Evolutionary conservation across 192 early-diverging fungal genomes (phyloP).

Genomic region (Linnemannia schmuckeri): DNA sequence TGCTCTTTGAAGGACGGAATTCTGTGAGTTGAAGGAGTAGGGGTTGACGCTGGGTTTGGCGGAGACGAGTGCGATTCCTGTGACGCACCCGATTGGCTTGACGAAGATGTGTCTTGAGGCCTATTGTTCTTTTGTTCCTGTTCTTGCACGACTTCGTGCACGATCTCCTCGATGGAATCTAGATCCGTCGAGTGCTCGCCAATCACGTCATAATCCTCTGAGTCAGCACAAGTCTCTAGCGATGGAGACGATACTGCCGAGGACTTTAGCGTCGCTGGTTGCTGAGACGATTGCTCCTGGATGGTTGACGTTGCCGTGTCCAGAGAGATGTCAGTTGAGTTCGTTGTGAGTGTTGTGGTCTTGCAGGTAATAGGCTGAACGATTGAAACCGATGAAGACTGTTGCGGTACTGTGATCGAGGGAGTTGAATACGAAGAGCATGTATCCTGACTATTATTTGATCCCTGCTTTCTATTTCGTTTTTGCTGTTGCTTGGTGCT

Average conservation of each 20-base stretch:
- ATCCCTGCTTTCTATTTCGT: neutral
- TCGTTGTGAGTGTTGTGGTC: neutral
- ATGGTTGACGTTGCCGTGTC: neutral
- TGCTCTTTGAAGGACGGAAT: neutral
- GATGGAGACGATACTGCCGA: neutral
- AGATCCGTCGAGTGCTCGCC: neutral
- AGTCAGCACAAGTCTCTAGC: neutral
- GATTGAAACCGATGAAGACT: neutral
- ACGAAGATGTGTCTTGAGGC: neutral
- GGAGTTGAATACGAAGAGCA: neutral
- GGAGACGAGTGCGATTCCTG: neutral
- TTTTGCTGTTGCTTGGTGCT: neutral
- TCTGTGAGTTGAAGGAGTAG: neutral
- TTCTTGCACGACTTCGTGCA: neutral
- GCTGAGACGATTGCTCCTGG: neutral
- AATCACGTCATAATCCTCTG: constrained; percentile 4
- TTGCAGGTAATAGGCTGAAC: neutral
- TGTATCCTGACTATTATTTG: neutral
- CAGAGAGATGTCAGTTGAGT: neutral
- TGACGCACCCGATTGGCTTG: neutral
- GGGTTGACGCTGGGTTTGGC: neutral
- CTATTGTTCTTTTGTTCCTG: neutral
- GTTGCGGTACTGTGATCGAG: neutral
- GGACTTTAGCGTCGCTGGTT: neutral
- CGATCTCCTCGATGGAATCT: constrained; percentile 1